These are phyloP conservation scores for Boletus vinaceobasis DNA, from an alignment of 768 basidiomycete genomes.

Conservation along the genomic window DNA sequence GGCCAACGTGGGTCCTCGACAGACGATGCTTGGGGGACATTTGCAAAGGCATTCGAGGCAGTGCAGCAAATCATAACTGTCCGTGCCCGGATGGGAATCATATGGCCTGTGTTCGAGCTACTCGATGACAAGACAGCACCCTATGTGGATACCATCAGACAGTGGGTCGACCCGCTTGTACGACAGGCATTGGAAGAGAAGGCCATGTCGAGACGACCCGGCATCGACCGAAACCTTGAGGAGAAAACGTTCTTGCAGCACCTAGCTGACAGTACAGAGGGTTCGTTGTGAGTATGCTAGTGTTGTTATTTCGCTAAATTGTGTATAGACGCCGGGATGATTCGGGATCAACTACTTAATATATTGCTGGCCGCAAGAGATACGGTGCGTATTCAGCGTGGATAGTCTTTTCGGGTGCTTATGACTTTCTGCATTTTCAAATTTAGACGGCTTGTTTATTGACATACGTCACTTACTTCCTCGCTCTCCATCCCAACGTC, in stretches of 20 bases:
- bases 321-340: slow-evolving; percentile 53
- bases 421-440: background rate
- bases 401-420: background rate
- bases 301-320: slow-evolving; percentile 3
- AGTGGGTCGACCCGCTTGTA: slow-evolving; percentile 63
- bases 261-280: slow-evolving; percentile 61
- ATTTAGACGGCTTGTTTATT: slow-evolving; percentile 63
- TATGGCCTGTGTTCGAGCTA: slow-evolving; percentile 45
- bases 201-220: slow-evolving; percentile 34
- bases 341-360: slow-evolving; percentile 76
- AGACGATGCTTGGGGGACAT: slow-evolving; percentile 57
- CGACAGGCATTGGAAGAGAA: slow-evolving; percentile 49
- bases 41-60: slow-evolving; percentile 43
- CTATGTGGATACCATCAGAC: slow-evolving; percentile 34
- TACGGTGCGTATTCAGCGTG: slow-evolving; percentile 47
- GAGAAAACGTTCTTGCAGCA: slow-evolving; percentile 68
- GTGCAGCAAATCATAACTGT: slow-evolving; percentile 35
- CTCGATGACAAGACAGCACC: slow-evolving; percentile 36
- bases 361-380: slow-evolving; percentile 76
- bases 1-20: slow-evolving; percentile 61
- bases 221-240: slow-evolving; percentile 36
- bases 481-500: slow-evolving; percentile 63
- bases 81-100: slow-evolving; percentile 35
- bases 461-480: slow-evolving; percentile 67
- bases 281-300: slow-evolving; percentile 32